These are phyloP conservation scores for Hypoxylon sp. DNA, from an alignment of 2,329 filamentous ascomycete genomes.

Conservation along the genomic window DNA sequence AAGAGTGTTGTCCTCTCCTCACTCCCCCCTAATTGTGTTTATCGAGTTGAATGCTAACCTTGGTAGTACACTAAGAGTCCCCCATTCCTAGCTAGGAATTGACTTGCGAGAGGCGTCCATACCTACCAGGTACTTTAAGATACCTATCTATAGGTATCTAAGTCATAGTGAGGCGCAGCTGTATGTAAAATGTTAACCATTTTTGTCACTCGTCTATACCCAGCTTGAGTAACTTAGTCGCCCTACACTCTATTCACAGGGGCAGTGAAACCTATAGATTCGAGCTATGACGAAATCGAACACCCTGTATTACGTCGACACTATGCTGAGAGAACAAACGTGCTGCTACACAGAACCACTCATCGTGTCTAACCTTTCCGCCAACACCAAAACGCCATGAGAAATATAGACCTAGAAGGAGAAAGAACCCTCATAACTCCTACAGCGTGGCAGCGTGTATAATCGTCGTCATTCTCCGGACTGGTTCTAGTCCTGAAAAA, in stretches of 20 bases:
- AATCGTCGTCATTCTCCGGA: slow-evolving; percentile 20
- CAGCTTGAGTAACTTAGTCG: slow-evolving; percentile 24
- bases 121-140: slow-evolving; percentile 10
- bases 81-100: neutral
- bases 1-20: slow-evolving; percentile 56
- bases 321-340: neutral
- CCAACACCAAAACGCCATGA: neutral
- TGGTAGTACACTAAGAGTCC: neutral
- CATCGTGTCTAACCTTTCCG: neutral
- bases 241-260: slow-evolving; percentile 18
- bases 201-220: slow-evolving; percentile 9
- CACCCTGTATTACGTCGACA: neutral
- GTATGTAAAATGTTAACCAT: slow-evolving; percentile 22
- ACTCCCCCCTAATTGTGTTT: neutral
- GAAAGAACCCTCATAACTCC: neutral
- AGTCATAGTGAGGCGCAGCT: slow-evolving; percentile 31
- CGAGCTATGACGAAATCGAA: neutral
- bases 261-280: neutral
- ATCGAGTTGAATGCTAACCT: slow-evolving; percentile 14
- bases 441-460: slow-evolving; percentile 23
- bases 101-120: slow-evolving; percentile 29
- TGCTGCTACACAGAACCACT: neutral
- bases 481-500: slow-evolving; percentile 16
- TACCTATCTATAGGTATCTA: too few species aligned
- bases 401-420: neutral